Conservation (phyloP, 2,329 filamentous ascomycete species). For the Claviceps sp. region DNA sequence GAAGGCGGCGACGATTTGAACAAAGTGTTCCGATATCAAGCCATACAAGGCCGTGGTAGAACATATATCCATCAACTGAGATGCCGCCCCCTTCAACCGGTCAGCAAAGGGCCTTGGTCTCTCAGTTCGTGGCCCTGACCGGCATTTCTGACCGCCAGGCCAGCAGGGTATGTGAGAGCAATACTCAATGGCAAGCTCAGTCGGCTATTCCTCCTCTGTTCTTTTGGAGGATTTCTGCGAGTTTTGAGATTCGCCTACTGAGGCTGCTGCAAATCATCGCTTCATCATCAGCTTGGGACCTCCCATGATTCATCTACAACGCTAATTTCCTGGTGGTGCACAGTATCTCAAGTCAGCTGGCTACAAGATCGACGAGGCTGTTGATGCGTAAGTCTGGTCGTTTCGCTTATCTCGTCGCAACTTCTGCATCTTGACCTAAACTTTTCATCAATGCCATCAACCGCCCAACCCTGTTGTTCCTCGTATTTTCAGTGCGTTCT, state of each 20-base stretch:
- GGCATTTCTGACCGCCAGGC: slow-evolving; percentile 30
- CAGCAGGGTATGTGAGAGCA: slow-evolving; percentile 25
- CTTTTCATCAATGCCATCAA: background rate
- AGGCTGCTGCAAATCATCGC: background rate
- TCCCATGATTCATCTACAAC: background rate
- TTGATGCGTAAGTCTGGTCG: slow-evolving; percentile 40
- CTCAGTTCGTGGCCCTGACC: slow-evolving; percentile 30
- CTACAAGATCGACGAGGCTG: slow-evolving; percentile 39
- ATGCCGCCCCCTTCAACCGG: slow-evolving; percentile 25
- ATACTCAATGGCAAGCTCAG: background rate
- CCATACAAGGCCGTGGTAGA: background rate
- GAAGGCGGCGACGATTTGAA: background rate
- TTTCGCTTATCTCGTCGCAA: background rate
- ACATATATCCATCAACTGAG: slow-evolving; percentile 9
- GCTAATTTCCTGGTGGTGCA: slow-evolving; percentile 12
- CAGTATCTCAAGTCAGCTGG: slow-evolving; percentile 35
- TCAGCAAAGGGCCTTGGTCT: slow-evolving; percentile 26
- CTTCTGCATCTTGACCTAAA: background rate
- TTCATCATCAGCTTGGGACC: background rate
- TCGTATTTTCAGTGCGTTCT: background rate
- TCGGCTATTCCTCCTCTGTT: background rate
- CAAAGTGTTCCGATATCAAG: background rate
- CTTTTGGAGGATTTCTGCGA: background rate
- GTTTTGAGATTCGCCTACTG: background rate
- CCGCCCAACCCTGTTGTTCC: background rate